These are phyloP conservation scores for Lojkania enalia DNA, from an alignment of 2,329 filamentous ascomycete genomes.

Conservation along the genomic window DNA sequence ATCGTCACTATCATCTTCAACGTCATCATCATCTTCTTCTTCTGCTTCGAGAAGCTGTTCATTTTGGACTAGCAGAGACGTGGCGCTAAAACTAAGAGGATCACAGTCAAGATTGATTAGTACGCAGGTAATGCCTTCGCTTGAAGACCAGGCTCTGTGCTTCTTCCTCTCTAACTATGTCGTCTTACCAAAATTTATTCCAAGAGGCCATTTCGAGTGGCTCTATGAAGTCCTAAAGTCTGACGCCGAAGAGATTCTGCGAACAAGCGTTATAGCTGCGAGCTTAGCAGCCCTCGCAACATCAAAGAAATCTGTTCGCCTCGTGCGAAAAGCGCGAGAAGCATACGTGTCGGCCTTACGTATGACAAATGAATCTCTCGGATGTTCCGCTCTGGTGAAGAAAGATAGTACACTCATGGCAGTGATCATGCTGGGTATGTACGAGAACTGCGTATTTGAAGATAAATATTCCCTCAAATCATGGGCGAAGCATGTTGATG, in stretches of 20 bases:
- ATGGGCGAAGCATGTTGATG: constrained; percentile 39
- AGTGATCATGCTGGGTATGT: constrained; percentile 39
- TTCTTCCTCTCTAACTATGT: constrained; percentile 39
- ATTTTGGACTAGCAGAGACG: too few relatives aligned
- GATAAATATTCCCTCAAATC: constrained; percentile 30
- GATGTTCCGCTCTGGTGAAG: constrained; percentile 16
- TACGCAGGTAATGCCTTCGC: constrained; percentile 22
- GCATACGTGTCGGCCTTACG: constrained; percentile 30
- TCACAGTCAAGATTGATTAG: too few relatives aligned
- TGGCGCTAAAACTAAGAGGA: too few relatives aligned
- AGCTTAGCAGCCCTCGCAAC: constrained; percentile 30
- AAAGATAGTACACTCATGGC: constrained; percentile 34
- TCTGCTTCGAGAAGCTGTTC: too few relatives aligned
- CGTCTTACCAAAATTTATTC: constrained; percentile 24
- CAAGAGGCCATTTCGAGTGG: constrained; percentile 34
- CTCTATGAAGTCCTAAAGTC: constrained; percentile 26
- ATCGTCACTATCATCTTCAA: background rate
- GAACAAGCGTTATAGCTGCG: constrained; percentile 27
- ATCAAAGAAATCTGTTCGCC: constrained; percentile 23
- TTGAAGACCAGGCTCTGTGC: constrained; percentile 34
- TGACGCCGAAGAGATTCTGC: constrained; percentile 22
- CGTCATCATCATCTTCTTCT: too few relatives aligned
- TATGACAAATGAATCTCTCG: constrained; percentile 29
- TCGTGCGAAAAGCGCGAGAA: constrained; percentile 29
- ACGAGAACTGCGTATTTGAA: constrained; percentile 37